Percentiles rank a stretch among this genome's conserved stretches.
Evolutionary conservation across 805 yeast species (phyloP).

Genomic region (Jamesozyma piceae): DNA sequence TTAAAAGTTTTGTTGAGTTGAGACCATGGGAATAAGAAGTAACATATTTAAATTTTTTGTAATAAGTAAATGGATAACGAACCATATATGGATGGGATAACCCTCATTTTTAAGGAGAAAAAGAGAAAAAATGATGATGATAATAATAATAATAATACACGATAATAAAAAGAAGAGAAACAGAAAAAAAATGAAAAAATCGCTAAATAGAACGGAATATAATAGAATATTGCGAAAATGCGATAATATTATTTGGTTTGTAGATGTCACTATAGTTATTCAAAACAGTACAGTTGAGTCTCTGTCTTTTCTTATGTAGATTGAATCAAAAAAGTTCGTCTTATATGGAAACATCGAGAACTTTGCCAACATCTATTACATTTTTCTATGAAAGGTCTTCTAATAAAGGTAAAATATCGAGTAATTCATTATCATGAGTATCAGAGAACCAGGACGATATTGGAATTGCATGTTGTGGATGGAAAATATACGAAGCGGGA

Average conservation of each 20-base stretch:
- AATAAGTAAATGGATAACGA: not conserved
- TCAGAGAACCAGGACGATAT: slow-evolving; percentile 98
- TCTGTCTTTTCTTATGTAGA: not conserved
- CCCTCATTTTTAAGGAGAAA: not conserved
- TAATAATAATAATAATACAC: not conserved
- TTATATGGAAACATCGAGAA: slow-evolving; percentile 61
- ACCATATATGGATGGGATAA: not conserved
- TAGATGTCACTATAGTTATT: not conserved
- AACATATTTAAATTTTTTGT: not conserved
- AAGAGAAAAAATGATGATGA: not conserved
- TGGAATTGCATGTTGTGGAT: slow-evolving; percentile 96
- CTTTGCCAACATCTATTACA: slow-evolving; percentile 79
- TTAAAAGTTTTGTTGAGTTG: not conserved
- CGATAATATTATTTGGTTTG: not conserved
- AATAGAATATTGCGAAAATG: not conserved
- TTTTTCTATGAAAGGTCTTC: slow-evolving; percentile 66
- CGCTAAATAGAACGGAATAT: not conserved
- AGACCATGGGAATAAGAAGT: not conserved
- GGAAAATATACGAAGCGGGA: slow-evolving; percentile 96
- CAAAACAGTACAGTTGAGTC: not conserved
- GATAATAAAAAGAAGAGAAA: not conserved
- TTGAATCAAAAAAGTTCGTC: not conserved
- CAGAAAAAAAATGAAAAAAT: not conserved
- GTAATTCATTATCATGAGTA: slow-evolving; percentile 89
- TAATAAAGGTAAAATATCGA: slow-evolving; percentile 83